Evolutionary conservation across 2,329 filamentous ascomycete species (phyloP).

Genomic region (Epichloe baconii): DNA sequence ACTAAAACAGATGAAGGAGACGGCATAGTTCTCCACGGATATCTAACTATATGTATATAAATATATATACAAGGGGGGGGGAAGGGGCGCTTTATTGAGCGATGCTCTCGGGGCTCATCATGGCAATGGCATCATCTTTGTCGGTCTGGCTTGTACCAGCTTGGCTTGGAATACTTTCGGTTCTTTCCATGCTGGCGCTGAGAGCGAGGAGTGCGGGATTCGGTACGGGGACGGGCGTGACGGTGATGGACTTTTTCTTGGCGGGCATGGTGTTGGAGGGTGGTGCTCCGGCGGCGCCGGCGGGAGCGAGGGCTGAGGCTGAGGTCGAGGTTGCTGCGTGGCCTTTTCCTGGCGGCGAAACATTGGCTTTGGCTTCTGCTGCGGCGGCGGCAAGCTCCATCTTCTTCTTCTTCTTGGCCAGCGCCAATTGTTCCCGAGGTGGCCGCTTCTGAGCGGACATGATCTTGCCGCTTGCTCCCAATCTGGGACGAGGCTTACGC

Average conservation of each 20-base stretch:
- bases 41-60: background rate
- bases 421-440: conserved; percentile 66
- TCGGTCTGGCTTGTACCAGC: conserved; percentile 51
- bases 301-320: background rate
- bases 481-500: conserved; percentile 54
- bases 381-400: conserved; percentile 41
- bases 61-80: background rate
- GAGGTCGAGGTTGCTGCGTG: conserved; percentile 11
- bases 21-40: background rate
- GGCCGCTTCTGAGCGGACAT: conserved; percentile 72
- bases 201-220: conserved; percentile 28
- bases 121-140: conserved; percentile 55
- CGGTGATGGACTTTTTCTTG: conserved; percentile 38
- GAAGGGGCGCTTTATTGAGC: conserved; percentile 23
- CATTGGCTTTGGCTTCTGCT: conserved; percentile 31
- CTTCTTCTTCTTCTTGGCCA: conserved; percentile 83
- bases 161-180: conserved; percentile 43
- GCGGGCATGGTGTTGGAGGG: conserved; percentile 27
- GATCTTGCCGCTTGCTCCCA: conserved; percentile 69
- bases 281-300: conserved; percentile 8
- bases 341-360: conserved; percentile 21
- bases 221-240: conserved; percentile 23
- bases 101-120: conserved; percentile 78
- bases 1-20: background rate
- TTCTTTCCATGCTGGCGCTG: conserved; percentile 42